Evolutionary conservation across 805 yeast genomes (phyloP).

Genomic region (Barnettozyma pratensis): DNA sequence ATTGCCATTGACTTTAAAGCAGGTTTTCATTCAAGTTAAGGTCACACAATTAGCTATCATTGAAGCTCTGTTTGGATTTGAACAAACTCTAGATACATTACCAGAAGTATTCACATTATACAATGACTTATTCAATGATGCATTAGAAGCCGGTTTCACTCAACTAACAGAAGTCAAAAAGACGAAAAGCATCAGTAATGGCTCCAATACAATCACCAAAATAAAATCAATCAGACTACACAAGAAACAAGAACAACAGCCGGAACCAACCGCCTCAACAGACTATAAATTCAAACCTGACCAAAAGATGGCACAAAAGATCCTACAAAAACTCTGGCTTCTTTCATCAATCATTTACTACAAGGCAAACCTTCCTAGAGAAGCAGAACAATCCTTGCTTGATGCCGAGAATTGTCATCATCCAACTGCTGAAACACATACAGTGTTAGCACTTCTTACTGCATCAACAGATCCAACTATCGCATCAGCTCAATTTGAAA

Average conservation of each 20-base stretch:
- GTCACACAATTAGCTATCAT: slow-evolving; percentile 69
- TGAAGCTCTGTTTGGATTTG: slow-evolving; percentile 54
- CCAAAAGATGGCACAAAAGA: slow-evolving; percentile 27
- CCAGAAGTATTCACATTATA: slow-evolving; percentile 61
- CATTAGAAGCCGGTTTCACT: background rate
- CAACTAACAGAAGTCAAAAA: slow-evolving; percentile 4
- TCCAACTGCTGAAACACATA: slow-evolving; percentile 43
- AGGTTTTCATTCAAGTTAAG: slow-evolving; percentile 55
- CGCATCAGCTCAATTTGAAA: slow-evolving; percentile 62
- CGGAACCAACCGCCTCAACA: background rate
- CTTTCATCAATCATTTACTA: slow-evolving; percentile 64
- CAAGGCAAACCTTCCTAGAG: slow-evolving; percentile 46
- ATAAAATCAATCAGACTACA: slow-evolving; percentile 15
- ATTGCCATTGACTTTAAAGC: slow-evolving; percentile 6
- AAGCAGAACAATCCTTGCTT: slow-evolving; percentile 64
- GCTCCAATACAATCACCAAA: background rate
- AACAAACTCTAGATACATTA: slow-evolving; percentile 56
- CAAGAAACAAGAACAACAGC: slow-evolving; percentile 3
- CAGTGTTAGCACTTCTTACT: slow-evolving; percentile 38
- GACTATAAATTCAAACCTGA: slow-evolving; percentile 7
- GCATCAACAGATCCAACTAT: slow-evolving; percentile 27
- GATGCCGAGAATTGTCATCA: slow-evolving; percentile 57
- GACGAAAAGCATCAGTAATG: background rate
- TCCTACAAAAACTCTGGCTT: slow-evolving; percentile 67
- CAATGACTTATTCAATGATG: slow-evolving; percentile 41